Evolutionary conservation across 805 yeast genomes (phyloP).

Genomic region (Cyberlindnera mississippiensis): DNA sequence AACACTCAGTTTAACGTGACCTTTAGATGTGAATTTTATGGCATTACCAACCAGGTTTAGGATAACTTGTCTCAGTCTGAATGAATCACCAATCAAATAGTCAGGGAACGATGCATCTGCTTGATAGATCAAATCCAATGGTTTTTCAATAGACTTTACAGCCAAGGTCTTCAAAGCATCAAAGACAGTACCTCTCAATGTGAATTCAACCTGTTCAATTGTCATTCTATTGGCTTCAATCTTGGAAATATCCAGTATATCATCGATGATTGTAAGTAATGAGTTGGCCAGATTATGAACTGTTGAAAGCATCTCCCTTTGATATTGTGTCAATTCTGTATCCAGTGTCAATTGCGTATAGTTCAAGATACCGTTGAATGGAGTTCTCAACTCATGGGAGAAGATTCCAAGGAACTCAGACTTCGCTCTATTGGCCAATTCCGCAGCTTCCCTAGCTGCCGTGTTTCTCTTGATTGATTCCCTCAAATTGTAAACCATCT

Average conservation of each 20-base stretch:
- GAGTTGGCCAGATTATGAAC: conserved; percentile 88
- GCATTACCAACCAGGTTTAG: conserved; percentile 87
- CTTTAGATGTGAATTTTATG: conserved; percentile 78
- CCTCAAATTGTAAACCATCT: conserved; percentile 81
- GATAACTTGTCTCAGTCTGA: conserved; percentile 82
- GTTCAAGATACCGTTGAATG: conserved; percentile 90
- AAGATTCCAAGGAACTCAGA: conserved; percentile 88
- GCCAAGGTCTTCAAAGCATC: conserved; percentile 88
- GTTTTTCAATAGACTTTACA: conserved; percentile 85
- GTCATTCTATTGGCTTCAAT: conserved; percentile 94
- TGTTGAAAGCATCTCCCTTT: conserved; percentile 85
- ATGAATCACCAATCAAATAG: conserved; percentile 81
- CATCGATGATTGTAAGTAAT: conserved; percentile 81
- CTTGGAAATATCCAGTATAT: conserved; percentile 86
- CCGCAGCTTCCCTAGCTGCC: conserved; percentile 93
- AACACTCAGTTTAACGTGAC: conserved; percentile 75
- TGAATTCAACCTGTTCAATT: conserved; percentile 82
- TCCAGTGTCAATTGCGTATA: conserved; percentile 88
- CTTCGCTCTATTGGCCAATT: conserved; percentile 81
- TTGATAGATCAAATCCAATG: conserved; percentile 72
- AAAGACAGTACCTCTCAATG: conserved; percentile 80
- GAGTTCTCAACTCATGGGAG: conserved; percentile 86
- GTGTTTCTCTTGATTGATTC: conserved; percentile 90
- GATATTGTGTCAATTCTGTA: conserved; percentile 86
- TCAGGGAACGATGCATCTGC: conserved; percentile 88